A percentile compares a stretch with the other conserved stretches of the same genome.
phyloP scores from a whole-genome alignment of 1,139 yeast species.

The Diutina sp. region DNA sequence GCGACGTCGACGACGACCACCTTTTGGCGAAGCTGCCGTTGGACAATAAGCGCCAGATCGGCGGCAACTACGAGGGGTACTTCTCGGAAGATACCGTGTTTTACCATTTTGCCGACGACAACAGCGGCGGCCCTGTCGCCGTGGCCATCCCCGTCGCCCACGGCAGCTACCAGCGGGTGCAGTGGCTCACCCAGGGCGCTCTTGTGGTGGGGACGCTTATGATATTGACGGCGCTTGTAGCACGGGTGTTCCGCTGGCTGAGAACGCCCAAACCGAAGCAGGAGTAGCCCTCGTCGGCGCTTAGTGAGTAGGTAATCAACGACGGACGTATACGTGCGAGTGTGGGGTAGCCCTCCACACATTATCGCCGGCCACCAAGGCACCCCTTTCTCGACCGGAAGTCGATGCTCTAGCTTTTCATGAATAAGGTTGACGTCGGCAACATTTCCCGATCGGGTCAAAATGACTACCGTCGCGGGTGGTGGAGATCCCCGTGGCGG shows the following conservation, averaged over 20 bases:
- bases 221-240: background rate
- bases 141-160: background rate
- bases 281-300: background rate
- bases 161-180: background rate
- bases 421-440: background rate
- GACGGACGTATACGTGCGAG: background rate
- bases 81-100: slow-evolving; percentile 31
- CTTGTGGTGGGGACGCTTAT: background rate
- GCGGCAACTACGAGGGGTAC: slow-evolving; percentile 24
- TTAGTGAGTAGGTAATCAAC: background rate
- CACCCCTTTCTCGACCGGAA: background rate
- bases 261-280: background rate
- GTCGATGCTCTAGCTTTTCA: background rate
- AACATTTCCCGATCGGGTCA: background rate
- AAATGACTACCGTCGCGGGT: background rate
- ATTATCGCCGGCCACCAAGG: no score
- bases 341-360: background rate
- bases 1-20: slow-evolving; percentile 11
- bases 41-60: slow-evolving; percentile 15
- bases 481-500: background rate
- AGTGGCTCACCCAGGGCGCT: background rate
- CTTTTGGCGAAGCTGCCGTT: slow-evolving; percentile 25
- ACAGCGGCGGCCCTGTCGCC: background rate
- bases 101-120: slow-evolving; percentile 15
- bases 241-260: background rate